Conservation (phyloP, 352 stramenopile genomes). For the Globisporangium okanoganense region DNA sequence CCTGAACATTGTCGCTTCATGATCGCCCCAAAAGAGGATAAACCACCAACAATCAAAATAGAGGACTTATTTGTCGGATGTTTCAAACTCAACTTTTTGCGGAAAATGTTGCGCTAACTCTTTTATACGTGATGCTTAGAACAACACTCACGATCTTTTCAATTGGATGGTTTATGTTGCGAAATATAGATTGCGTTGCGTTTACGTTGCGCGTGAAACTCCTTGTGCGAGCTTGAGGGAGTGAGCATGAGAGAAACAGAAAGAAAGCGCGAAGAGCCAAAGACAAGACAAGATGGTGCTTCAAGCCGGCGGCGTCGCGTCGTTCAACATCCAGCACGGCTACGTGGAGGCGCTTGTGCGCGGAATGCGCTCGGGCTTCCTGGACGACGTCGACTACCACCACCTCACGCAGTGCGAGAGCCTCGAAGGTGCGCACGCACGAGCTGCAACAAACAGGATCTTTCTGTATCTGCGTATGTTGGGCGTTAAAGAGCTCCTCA, state of each 20-base stretch:
- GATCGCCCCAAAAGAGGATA: slow-evolving; percentile 3
- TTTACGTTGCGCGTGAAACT: neutral
- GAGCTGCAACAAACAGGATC: slow-evolving; percentile 1
- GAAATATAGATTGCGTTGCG: neutral
- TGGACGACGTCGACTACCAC: slow-evolving; percentile 89
- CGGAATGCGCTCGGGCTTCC: slow-evolving; percentile 91
- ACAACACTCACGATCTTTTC: neutral
- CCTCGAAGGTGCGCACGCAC: slow-evolving; percentile 63
- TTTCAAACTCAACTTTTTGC: too few relatives aligned
- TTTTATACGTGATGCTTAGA: too few relatives aligned
- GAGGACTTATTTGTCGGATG: too few relatives aligned
- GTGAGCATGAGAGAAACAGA: neutral
- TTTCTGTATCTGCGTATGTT: slow-evolving; percentile 3
- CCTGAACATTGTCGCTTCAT: slow-evolving; percentile 74
- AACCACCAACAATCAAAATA: too few relatives aligned
- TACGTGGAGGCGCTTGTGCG: slow-evolving; percentile 97
- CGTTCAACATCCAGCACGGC: slow-evolving; percentile 98
- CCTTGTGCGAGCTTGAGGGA: neutral
- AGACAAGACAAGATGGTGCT: slow-evolving; percentile 37
- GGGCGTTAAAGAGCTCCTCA: neutral
- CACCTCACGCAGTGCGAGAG: slow-evolving; percentile 89
- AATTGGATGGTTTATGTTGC: neutral
- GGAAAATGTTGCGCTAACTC: neutral
- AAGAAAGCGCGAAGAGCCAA: neutral
- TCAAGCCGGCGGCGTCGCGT: slow-evolving; percentile 88